phyloP scores from a whole-genome alignment of 2,329 filamentous ascomycete species.

The Coleophoma cylindrospora region DNA sequence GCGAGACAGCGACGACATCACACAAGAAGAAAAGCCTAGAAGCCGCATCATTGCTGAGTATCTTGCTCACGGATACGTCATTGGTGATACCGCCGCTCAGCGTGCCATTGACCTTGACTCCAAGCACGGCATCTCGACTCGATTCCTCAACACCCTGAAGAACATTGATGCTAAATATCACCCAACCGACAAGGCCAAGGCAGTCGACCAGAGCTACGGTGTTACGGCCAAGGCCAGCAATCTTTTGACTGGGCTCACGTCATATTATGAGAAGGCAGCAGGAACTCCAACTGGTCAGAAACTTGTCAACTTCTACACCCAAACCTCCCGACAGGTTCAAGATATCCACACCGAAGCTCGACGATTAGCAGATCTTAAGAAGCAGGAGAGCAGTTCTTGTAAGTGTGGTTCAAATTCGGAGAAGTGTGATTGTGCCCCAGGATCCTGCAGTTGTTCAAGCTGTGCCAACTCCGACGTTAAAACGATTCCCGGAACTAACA shows the following conservation, averaged over 20 bases:
- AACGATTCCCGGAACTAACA: constrained; percentile 29
- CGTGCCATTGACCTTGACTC: constrained; percentile 82
- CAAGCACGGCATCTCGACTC: constrained; percentile 77
- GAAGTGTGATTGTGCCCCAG: constrained; percentile 38
- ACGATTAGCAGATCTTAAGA: constrained; percentile 84
- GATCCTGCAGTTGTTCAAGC: constrained; percentile 39
- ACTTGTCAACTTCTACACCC: constrained; percentile 81
- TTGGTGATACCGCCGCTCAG: constrained; percentile 71
- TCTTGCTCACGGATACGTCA: constrained; percentile 86
- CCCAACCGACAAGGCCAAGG: constrained; percentile 79
- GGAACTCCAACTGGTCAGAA: constrained; percentile 85
- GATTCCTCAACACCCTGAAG: constrained; percentile 73
- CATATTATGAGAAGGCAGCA: constrained; percentile 92
- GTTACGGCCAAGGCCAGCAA: constrained; percentile 68
- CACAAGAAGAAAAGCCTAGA: constrained; percentile 95
- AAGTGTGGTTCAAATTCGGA: constrained; percentile 37
- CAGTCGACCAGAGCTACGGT: constrained; percentile 79
- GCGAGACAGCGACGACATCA: constrained; percentile 63
- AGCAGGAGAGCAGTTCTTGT: constrained; percentile 43
- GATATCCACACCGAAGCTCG: constrained; percentile 92
- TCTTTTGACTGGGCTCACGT: constrained; percentile 62
- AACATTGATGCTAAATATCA: constrained; percentile 82
- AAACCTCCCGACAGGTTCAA: constrained; percentile 80
- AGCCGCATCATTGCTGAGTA: constrained; percentile 93
- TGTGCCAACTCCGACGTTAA: constrained; percentile 41